These are phyloP conservation scores for Telfairia occidentalis DNA, from an alignment of 331 rosid species.

Conservation along the genomic window DNA sequence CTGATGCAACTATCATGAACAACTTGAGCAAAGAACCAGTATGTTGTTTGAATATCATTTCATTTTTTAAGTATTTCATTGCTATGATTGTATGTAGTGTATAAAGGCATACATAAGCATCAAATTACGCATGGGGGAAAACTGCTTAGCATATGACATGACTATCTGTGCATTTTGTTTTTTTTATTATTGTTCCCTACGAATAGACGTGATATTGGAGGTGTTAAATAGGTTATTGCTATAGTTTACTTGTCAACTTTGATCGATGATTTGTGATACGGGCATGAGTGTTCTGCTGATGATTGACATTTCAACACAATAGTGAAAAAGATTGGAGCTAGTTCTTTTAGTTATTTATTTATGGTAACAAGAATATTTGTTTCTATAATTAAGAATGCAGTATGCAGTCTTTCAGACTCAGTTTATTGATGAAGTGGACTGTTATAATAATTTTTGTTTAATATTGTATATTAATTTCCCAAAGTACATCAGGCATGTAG, in stretches of 20 bases:
- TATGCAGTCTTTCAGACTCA: not conserved
- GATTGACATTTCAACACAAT: not conserved
- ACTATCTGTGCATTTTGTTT: not conserved
- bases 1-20: constrained; percentile 26
- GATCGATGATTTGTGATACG: not conserved
- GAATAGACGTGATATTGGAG: not conserved
- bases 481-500: not conserved
- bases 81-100: not conserved
- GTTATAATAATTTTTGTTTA: not conserved
- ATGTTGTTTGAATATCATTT: constrained; percentile 25
- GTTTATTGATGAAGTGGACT: not conserved
- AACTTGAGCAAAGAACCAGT: constrained; percentile 36
- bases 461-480: not conserved
- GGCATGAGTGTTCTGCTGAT: not conserved
- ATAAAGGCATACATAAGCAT: not conserved
- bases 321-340: not conserved
- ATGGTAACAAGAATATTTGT: not conserved
- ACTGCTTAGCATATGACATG: not conserved
- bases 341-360: not conserved
- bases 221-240: not conserved
- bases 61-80: not conserved
- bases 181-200: not conserved
- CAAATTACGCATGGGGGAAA: not conserved
- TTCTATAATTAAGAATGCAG: not conserved
- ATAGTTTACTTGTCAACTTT: not conserved